Evolutionary conservation across 148 eudicot species (phyloP).

Genomic region (Beta vulgaris): DNA sequence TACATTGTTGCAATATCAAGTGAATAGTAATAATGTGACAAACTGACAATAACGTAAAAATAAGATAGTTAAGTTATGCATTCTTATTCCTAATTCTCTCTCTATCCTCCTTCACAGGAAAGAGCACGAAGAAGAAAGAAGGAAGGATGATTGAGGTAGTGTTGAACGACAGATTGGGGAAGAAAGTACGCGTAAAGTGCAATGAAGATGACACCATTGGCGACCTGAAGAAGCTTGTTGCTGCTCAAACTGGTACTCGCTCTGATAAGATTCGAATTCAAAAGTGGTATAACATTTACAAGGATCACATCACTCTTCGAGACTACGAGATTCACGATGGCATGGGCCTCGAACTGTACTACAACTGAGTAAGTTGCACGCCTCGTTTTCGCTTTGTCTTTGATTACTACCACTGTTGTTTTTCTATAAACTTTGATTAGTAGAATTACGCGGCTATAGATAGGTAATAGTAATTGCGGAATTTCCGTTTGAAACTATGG

Average conservation of each 20-base stretch:
- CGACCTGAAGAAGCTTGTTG: slow-evolving; percentile 87
- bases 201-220: slow-evolving; percentile 95
- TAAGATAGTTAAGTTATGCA: no score
- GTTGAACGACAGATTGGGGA: slow-evolving; percentile 34
- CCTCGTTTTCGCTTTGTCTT: not conserved
- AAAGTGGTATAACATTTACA: slow-evolving; percentile 92
- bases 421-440: not conserved
- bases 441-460: not conserved
- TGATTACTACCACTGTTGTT: not conserved
- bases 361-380: slow-evolving; percentile 41
- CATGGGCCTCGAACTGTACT: slow-evolving; percentile 98
- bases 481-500: not conserved
- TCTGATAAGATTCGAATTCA: slow-evolving; percentile 88
- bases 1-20: no score
- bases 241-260: slow-evolving; percentile 89
- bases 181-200: slow-evolving; percentile 90
- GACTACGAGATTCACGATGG: slow-evolving; percentile 97
- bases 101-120: no score
- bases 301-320: slow-evolving; percentile 82
- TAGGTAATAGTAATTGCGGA: not conserved
- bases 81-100: no score
- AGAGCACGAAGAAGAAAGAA: not conserved
- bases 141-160: slow-evolving; percentile 35
- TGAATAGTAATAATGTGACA: no score
- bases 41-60: no score